These are phyloP conservation scores for Whalleya microplaca DNA, from an alignment of 2,329 filamentous ascomycete species.

Conservation along the genomic window DNA sequence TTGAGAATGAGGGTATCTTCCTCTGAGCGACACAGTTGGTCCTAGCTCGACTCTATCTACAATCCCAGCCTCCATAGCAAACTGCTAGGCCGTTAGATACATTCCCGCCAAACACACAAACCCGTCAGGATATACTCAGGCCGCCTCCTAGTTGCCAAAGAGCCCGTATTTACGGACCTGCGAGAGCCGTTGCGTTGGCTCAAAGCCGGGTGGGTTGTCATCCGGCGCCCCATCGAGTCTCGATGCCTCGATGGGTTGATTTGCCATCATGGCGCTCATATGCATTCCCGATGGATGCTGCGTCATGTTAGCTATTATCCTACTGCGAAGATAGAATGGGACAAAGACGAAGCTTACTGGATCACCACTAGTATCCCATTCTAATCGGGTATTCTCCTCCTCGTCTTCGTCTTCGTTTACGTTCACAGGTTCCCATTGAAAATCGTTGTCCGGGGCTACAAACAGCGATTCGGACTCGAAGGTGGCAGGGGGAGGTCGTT, in stretches of 20 bases:
- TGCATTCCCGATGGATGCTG: constrained; percentile 51
- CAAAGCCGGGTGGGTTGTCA: constrained; percentile 47
- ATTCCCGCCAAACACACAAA: neutral
- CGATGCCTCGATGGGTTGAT: constrained; percentile 31
- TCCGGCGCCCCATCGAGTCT: constrained; percentile 14
- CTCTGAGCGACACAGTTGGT: constrained; percentile 28
- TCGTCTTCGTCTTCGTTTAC: constrained; percentile 62
- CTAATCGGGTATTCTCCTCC: constrained; percentile 68
- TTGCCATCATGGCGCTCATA: constrained; percentile 44
- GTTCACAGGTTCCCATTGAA: constrained; percentile 72
- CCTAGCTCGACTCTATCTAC: neutral
- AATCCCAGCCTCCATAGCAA: neutral
- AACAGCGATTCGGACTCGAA: constrained; percentile 71
- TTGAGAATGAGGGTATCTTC: constrained; percentile 39
- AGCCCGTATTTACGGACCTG: constrained; percentile 59
- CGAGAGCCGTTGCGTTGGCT: constrained; percentile 75
- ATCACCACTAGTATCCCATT: constrained; percentile 73
- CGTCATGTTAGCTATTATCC: constrained; percentile 15
- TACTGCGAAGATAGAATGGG: constrained; percentile 22
- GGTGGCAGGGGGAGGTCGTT: constrained; percentile 58
- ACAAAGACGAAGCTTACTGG: constrained; percentile 50
- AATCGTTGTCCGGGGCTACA: constrained; percentile 69
- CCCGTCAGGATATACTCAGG: neutral
- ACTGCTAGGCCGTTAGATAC: constrained; percentile 6
- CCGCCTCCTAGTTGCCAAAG: constrained; percentile 39